phyloP scores from a whole-genome alignment of 371 early-diverging fungal species.

The Phascolomyces articulosus region DNA sequence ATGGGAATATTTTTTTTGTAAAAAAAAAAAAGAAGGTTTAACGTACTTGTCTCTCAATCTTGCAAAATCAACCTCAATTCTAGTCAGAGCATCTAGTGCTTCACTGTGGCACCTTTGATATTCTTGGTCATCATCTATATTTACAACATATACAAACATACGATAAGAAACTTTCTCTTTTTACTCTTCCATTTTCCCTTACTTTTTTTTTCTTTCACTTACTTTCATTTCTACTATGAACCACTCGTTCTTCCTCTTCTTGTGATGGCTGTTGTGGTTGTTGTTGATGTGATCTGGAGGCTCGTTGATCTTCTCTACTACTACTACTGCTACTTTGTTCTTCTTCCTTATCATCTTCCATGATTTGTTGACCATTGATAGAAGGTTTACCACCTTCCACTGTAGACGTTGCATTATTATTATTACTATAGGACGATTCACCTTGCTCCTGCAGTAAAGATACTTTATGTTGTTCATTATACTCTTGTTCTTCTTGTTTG shows the following conservation, averaged over 20 bases:
- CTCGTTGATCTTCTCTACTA: neutral
- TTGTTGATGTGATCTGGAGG: too few species aligned
- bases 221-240: neutral
- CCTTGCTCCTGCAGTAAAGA: neutral
- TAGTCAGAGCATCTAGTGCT: constrained; percentile 47
- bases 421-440: neutral
- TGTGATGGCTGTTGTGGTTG: neutral
- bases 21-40: too few species aligned
- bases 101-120: constrained; percentile 40
- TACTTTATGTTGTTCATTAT: neutral
- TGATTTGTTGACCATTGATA: neutral
- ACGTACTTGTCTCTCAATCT: constrained; percentile 52
- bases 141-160: constrained; percentile 13
- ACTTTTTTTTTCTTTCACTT: neutral
- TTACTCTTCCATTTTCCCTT: too few species aligned
- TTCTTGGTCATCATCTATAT: constrained; percentile 20
- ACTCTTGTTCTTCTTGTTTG: neutral
- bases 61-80: constrained; percentile 56
- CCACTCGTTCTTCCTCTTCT: neutral
- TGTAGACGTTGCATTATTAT: neutral
- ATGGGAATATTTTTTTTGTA: neutral
- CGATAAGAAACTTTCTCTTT: neutral
- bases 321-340: neutral
- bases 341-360: neutral
- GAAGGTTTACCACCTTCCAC: neutral